phyloP scores from a whole-genome alignment of 2,329 filamentous ascomycete species.

The Sarocladiaceae sp. region DNA sequence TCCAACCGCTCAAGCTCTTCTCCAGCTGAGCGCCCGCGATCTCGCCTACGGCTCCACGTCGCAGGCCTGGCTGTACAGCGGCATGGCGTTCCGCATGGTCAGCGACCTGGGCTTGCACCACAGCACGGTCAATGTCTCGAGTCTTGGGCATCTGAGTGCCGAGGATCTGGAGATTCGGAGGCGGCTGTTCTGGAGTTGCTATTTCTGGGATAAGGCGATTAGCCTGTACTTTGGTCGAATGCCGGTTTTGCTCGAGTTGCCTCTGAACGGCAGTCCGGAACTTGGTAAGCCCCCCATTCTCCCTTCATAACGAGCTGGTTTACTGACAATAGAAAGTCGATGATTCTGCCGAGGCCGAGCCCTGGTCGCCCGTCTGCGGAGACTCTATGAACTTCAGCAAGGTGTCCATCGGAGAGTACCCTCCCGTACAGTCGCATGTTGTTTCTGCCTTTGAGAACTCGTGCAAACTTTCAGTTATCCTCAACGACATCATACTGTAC shows the following conservation, averaged over 20 bases:
- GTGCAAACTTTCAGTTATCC: constrained; percentile 7
- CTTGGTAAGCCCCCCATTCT: neutral
- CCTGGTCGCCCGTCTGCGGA: constrained; percentile 13
- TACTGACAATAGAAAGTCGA: constrained; percentile 12
- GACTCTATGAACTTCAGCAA: constrained; percentile 11
- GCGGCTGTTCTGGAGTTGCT: constrained; percentile 21
- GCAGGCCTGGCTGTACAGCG: constrained; percentile 24
- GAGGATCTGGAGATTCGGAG: constrained; percentile 20
- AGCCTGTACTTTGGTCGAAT: constrained; percentile 21
- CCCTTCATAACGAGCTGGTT: neutral
- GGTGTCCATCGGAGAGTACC: constrained; percentile 13
- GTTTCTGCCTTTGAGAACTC: constrained; percentile 6
- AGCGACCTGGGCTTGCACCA: constrained; percentile 16
- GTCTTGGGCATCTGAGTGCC: constrained; percentile 14
- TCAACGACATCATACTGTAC: neutral
- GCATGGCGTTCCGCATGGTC: constrained; percentile 24
- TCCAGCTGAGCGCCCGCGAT: constrained; percentile 23
- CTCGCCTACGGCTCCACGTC: constrained; percentile 22
- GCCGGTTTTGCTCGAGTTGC: constrained; percentile 13
- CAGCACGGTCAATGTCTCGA: no score
- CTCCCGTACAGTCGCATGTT: constrained; percentile 13
- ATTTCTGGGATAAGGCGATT: constrained; percentile 23
- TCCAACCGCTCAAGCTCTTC: constrained; percentile 21
- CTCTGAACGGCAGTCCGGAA: neutral
- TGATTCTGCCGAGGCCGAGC: constrained; percentile 15